Evolutionary conservation across 129 eudicot species (phyloP).

Genomic region (Helichrysum umbraculigerum): DNA sequence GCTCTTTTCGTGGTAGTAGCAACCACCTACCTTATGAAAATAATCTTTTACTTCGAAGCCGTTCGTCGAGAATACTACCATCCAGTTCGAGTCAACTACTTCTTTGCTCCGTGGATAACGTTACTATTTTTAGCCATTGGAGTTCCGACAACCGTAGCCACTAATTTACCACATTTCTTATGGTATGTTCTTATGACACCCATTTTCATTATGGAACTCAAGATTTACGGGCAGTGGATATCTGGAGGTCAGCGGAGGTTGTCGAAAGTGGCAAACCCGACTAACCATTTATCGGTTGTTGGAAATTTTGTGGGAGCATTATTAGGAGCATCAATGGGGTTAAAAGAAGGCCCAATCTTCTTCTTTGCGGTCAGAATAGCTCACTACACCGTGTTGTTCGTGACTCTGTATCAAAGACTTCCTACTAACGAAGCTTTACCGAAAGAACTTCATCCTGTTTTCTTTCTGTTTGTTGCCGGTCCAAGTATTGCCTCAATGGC

Average conservation of each 20-base stretch:
- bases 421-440: slow-evolving; percentile 78
- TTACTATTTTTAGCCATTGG: slow-evolving; percentile 62
- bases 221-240: slow-evolving; percentile 93
- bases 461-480: slow-evolving; percentile 77
- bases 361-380: slow-evolving; percentile 83
- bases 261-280: slow-evolving; percentile 83
- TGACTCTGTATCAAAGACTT: slow-evolving; percentile 76
- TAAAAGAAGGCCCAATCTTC: slow-evolving; percentile 80
- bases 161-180: slow-evolving; percentile 34
- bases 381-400: slow-evolving; percentile 70
- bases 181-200: slow-evolving; percentile 81
- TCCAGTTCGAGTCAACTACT: slow-evolving; percentile 73
- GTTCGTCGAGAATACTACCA: slow-evolving; percentile 84
- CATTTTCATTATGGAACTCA: slow-evolving; percentile 57
- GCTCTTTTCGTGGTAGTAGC: slow-evolving; percentile 42
- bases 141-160: slow-evolving; percentile 45
- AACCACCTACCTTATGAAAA: slow-evolving; percentile 47
- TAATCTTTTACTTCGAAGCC: slow-evolving; percentile 73
- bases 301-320: slow-evolving; percentile 82
- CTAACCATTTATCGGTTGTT: slow-evolving; percentile 70
- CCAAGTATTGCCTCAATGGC: slow-evolving; percentile 90
- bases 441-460: slow-evolving; percentile 83
- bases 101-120: slow-evolving; percentile 77
- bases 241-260: slow-evolving; percentile 78
- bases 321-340: slow-evolving; percentile 75